phyloP scores from a whole-genome alignment of 2,329 filamentous ascomycete species.

The Penicillium sp. region DNA sequence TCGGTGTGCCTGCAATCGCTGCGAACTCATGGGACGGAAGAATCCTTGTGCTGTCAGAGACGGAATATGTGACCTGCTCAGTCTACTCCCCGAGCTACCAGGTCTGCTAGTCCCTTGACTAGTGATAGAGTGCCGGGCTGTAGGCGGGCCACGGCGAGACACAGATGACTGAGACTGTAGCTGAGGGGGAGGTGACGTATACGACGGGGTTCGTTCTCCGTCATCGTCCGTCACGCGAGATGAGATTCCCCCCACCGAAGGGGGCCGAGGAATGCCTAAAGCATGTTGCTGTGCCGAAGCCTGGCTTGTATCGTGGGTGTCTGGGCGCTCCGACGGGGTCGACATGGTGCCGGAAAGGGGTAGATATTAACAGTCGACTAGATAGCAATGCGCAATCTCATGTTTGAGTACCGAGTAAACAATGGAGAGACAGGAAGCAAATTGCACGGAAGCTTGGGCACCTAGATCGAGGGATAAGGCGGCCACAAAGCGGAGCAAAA shows the following conservation, averaged over 20 bases:
- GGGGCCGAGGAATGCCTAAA: slow-evolving; percentile 56
- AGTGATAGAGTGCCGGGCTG: slow-evolving; percentile 42
- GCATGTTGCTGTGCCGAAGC: slow-evolving; percentile 42
- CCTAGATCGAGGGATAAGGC: neutral
- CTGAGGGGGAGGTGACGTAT: slow-evolving; percentile 51
- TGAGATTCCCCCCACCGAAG: slow-evolving; percentile 57
- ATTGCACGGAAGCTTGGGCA: slow-evolving; percentile 2
- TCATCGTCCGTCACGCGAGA: slow-evolving; percentile 70
- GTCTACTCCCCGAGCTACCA: slow-evolving; percentile 63
- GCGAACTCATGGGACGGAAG: slow-evolving; percentile 95
- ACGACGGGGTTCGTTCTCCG: slow-evolving; percentile 44
- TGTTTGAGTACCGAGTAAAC: slow-evolving; percentile 16
- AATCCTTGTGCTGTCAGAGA: slow-evolving; percentile 88
- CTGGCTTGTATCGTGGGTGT: slow-evolving; percentile 44
- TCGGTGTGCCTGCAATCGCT: slow-evolving; percentile 88
- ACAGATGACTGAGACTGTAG: slow-evolving; percentile 59
- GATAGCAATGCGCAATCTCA: slow-evolving; percentile 21
- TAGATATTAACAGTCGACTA: slow-evolving; percentile 13
- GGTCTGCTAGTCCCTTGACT: slow-evolving; percentile 52
- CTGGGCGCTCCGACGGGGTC: slow-evolving; percentile 27
- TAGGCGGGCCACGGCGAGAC: slow-evolving; percentile 56
- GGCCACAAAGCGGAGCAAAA: neutral
- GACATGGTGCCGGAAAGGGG: slow-evolving; percentile 23
- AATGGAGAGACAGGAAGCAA: slow-evolving; percentile 6
- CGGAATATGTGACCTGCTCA: slow-evolving; percentile 84